A percentile compares a stretch with the other conserved stretches of the same genome.
These are phyloP conservation scores for Apiospora arundinis DNA, from an alignment of 2,329 filamentous ascomycete species.

Conservation along the genomic window DNA sequence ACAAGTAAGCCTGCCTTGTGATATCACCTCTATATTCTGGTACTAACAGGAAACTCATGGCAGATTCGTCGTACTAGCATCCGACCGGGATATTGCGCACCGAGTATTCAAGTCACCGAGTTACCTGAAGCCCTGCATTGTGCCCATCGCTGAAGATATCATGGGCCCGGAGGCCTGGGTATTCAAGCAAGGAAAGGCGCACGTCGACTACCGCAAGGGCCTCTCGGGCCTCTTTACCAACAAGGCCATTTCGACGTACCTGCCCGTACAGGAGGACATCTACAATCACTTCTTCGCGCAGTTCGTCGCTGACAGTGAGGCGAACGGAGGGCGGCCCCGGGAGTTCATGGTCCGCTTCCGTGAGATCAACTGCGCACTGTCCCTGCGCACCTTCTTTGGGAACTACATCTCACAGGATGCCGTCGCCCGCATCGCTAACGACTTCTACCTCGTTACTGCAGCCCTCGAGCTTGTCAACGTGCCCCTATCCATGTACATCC, in stretches of 20 bases:
- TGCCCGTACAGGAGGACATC: slow-evolving; percentile 76
- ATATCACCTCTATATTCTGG: background rate
- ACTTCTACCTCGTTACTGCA: slow-evolving; percentile 80
- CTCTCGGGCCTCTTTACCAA: slow-evolving; percentile 77
- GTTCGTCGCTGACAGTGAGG: slow-evolving; percentile 66
- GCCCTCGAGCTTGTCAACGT: slow-evolving; percentile 83
- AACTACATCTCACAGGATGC: slow-evolving; percentile 77
- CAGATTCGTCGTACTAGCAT: slow-evolving; percentile 81
- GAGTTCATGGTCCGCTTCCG: slow-evolving; percentile 77
- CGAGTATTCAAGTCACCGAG: slow-evolving; percentile 82
- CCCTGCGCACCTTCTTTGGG: slow-evolving; percentile 80
- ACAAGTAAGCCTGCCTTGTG: slow-evolving; percentile 66
- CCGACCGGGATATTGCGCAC: slow-evolving; percentile 77
- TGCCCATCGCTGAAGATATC: slow-evolving; percentile 77
- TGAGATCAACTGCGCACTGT: slow-evolving; percentile 79
- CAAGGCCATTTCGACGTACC: slow-evolving; percentile 71
- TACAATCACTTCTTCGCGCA: slow-evolving; percentile 73
- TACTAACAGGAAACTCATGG: slow-evolving; percentile 6
- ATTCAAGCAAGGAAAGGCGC: slow-evolving; percentile 77
- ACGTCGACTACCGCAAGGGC: slow-evolving; percentile 80
- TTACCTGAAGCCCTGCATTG: slow-evolving; percentile 79
- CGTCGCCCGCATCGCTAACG: slow-evolving; percentile 77
- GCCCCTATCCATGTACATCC: slow-evolving; percentile 71
- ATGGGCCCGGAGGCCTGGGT: slow-evolving; percentile 78
- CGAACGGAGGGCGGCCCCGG: slow-evolving; percentile 60